Evolutionary conservation across 176 grass and related monocot species (phyloP), one percentile per base, ranked within the genome.

Genomic region (Panicum miliaceum): DNA sequence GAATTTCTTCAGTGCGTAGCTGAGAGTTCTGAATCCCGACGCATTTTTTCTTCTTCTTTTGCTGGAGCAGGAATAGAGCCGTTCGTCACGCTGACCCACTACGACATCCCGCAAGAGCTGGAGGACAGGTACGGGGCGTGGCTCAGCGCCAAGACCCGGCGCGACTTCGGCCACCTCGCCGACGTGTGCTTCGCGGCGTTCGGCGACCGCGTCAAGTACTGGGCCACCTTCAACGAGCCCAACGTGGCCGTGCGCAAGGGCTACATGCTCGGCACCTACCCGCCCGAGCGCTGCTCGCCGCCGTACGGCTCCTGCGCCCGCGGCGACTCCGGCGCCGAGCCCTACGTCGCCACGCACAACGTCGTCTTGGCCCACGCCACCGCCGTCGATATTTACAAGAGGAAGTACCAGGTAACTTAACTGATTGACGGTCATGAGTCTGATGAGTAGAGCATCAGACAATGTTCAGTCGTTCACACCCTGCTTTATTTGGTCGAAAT

Each of bases 171-270:
- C 6, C 53, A 87, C 61, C 85, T 80, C 29, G 94, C 91, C 14
- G 94, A 91, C 81, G 73, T 88, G 35, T 96, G 94, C 76, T 96
- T 93, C 84, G 58, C 77, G 26, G 84, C 84, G 61, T 96, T 96
- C 67, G 94, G 94, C 1, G 86, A 96, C 72, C 89, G 91, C 68
- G 91, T 96, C 58, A 93, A 70, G 78, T 83, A 89, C 38, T 93
- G 94, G 94, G 69, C 29, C 79, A 93, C 88, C 72, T 96, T 96
- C 70, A 96, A 96, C 76, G 94, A 93, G 88, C 91, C 94, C 38
- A 93, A 89, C 70, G 45, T 89, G 12, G 26, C 67, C 12, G 74
- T 77, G 13, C 78, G 12, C 36, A 56, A 41, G 11, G 88, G 90
- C 47, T 75, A 75, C 71, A 75, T 75, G 71, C 2, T 53, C 47